phyloP scores from a whole-genome alignment of 352 stramenopile species.

The Blastocystis sp. region DNA sequence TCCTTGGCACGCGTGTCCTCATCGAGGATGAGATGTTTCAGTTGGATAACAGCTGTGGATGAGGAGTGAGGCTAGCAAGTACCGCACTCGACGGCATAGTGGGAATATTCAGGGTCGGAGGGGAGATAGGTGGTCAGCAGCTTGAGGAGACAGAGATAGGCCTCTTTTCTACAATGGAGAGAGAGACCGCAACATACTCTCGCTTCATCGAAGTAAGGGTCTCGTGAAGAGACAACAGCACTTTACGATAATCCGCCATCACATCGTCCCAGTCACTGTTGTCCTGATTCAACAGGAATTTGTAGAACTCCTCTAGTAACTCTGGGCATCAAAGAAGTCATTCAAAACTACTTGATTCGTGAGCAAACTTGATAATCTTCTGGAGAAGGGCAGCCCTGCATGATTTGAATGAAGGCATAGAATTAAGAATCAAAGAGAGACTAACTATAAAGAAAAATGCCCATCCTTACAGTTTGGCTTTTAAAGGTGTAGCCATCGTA shows the following conservation, averaged over 20 bases:
- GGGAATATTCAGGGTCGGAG: not conserved
- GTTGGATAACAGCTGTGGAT: not conserved
- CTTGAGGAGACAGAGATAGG: constrained; percentile 30
- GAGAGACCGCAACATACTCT: not conserved
- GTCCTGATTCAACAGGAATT: constrained; percentile 31
- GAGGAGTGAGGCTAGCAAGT: not conserved
- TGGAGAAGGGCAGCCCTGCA: constrained; percentile 28
- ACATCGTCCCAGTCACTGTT: constrained; percentile 27
- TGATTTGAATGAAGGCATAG: constrained; percentile 44
- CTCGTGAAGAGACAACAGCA: not conserved
- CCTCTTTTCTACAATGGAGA: not conserved
- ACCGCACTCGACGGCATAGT: constrained; percentile 2
- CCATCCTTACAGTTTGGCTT: not conserved
- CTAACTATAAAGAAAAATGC: not conserved
- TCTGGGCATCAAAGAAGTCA: not conserved
- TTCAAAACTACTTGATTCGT: constrained; percentile 11
- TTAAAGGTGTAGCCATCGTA: not conserved
- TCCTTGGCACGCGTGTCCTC: not conserved
- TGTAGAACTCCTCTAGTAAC: constrained; percentile 39
- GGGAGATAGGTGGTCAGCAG: constrained; percentile 12
- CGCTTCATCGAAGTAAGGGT: not conserved
- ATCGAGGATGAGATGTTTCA: not conserved
- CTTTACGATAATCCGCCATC: constrained; percentile 1
- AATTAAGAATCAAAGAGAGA: constrained; percentile 53
- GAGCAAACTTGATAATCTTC: constrained; percentile 32